Evolutionary conservation across 2,329 filamentous ascomycete species (phyloP).

Genomic region (Leptoxyphium fumago): DNA sequence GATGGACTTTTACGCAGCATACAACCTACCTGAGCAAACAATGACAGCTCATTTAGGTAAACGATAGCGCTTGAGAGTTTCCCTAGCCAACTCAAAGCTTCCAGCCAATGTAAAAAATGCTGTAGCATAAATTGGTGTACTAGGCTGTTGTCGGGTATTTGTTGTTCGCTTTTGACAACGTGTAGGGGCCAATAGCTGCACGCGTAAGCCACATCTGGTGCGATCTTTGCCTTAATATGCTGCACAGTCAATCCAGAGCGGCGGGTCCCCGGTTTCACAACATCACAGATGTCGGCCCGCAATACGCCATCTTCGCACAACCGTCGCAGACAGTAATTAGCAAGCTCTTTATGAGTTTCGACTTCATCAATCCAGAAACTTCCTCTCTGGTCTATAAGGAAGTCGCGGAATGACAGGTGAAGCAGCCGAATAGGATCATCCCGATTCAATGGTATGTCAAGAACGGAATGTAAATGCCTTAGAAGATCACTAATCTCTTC

Average conservation of each 20-base stretch:
- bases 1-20: background rate
- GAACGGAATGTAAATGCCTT: constrained; percentile 11
- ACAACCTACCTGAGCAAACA: background rate
- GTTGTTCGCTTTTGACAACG: background rate
- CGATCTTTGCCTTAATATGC: background rate
- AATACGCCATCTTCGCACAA: background rate
- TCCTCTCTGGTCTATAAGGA: constrained; percentile 9
- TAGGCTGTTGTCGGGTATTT: background rate
- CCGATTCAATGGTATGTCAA: constrained; percentile 7
- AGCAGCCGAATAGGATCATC: constrained; percentile 7
- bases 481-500: constrained; percentile 6
- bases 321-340: constrained; percentile 5
- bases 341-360: constrained; percentile 5
- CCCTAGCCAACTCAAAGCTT: background rate
- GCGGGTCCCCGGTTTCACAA: background rate
- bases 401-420: constrained; percentile 17
- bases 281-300: background rate
- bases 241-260: background rate
- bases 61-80: background rate
- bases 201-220: background rate
- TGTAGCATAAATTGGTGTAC: background rate
- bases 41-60: background rate
- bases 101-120: background rate
- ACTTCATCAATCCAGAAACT: constrained; percentile 8
- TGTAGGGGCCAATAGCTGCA: background rate